These are phyloP conservation scores for Diospyros kaki DNA, from an alignment of 148 eudicot genomes.

Conservation along the genomic window DNA sequence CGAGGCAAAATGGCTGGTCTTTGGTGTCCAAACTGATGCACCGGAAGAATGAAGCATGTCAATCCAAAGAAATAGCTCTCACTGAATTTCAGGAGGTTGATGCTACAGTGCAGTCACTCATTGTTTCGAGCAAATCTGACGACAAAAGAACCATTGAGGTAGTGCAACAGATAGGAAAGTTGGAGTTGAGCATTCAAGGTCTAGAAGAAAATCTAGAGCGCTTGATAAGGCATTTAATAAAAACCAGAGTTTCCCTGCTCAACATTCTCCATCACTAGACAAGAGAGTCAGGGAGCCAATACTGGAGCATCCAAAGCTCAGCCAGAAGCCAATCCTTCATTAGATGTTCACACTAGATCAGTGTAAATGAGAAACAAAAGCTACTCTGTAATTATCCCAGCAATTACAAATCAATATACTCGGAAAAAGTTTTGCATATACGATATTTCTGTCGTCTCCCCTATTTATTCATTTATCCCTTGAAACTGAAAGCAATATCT, in stretches of 20 bases:
- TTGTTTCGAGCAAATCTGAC: neutral
- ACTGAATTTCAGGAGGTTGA: no score
- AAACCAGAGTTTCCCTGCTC: slow-evolving; percentile 29
- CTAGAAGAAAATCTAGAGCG: slow-evolving; percentile 23
- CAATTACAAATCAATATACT: slow-evolving; percentile 2
- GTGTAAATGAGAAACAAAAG: neutral
- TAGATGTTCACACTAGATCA: neutral
- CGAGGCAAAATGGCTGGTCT: neutral
- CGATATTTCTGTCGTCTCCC: neutral
- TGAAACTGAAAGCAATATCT: neutral
- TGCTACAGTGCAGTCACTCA: no score
- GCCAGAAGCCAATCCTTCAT: neutral
- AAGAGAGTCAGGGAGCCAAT: neutral
- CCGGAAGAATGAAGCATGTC: neutral
- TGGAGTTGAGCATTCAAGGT: slow-evolving; percentile 16
- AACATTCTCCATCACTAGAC: slow-evolving; percentile 22
- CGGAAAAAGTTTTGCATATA: neutral
- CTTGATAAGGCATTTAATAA: slow-evolving; percentile 27
- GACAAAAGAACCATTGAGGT: neutral
- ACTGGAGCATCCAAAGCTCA: neutral
- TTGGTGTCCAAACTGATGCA: slow-evolving; percentile 6
- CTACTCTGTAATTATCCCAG: neutral
- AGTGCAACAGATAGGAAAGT: slow-evolving; percentile 17
- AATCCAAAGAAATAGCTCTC: neutral
- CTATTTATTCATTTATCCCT: neutral